Evolutionary conservation across 441 rosid genomes (phyloP), one percentile per base, ranked within the genome.

Genomic region (Croton laevigatus): DNA sequence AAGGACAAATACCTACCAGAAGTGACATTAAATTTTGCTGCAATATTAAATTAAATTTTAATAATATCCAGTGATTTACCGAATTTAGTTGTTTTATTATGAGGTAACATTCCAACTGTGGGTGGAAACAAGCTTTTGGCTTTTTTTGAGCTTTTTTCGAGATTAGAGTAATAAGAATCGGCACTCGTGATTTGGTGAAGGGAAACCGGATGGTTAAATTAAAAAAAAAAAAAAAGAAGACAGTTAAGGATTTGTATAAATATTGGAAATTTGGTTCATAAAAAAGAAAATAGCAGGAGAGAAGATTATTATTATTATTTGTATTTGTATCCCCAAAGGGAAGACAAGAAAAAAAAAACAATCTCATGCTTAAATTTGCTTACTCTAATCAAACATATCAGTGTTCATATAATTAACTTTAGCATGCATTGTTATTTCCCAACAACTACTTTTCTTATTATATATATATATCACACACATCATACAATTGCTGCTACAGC

Each of bases 271-370:
- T 27, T 27, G 32, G 32, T 27, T 27, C 2, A 19, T n/a, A 1
- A 6, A 4, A 48, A 16, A 16, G 3, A n/a, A n/a, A n/a, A n/a
- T n/a, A n/a, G n/a, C n/a, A n/a, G n/a, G n/a, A n/a, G n/a, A n/a
- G n/a, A n/a, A n/a, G n/a, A n/a, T 0, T 2, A 48, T 48, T 5
- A 16, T 1, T 4, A 4, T 49, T 8, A 4, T 13, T 3, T 3
- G 53, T 40, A 34, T 36, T 27, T 32, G 69, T 32, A 52, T 37
- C 27, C 53, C 38, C 16, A 61, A 52, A 67, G 40, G 54, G 20
- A 67, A 69, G 69, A 53, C 66, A 75, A 23, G 60, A 27, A 27
- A 27, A 6, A 6, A 42, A 51, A 60, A 65, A 66, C 72, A 69
- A 72, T 46, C 54, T 20, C 61, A 53, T 23, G 10, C 53, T 65